These are phyloP conservation scores for Berkeleyomyces basicola DNA, from an alignment of 2,329 filamentous ascomycete genomes.

Conservation along the genomic window DNA sequence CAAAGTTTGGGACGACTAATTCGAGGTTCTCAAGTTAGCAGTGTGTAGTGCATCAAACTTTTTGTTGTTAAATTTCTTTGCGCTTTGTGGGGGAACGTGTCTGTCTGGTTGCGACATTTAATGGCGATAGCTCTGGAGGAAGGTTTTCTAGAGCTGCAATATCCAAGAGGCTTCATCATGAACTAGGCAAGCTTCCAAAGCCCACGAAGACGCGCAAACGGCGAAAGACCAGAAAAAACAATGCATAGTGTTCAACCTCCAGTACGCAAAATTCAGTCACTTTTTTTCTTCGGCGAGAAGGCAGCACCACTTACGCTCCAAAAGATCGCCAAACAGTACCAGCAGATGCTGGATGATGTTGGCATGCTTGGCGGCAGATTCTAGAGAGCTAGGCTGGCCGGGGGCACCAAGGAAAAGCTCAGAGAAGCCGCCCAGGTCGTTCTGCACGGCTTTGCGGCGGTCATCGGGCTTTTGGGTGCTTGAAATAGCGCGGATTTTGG, in stretches of 20 bases:
- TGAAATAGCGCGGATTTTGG: constrained; percentile 91
- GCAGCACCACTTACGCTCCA: constrained; percentile 49
- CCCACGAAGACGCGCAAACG: too few relatives aligned
- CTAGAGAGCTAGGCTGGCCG: constrained; percentile 56
- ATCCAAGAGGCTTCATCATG: neutral
- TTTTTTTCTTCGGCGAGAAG: neutral
- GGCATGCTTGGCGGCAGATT: constrained; percentile 67
- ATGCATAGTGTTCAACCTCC: too few relatives aligned
- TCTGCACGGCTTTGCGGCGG: constrained; percentile 65
- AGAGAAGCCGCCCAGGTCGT: constrained; percentile 64
- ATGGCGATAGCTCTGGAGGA: neutral
- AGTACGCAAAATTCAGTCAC: neutral
- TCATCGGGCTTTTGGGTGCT: constrained; percentile 80
- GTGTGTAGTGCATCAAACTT: neutral
- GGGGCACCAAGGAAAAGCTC: constrained; percentile 62
- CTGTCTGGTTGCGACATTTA: constrained; percentile 2
- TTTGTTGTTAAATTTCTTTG: neutral
- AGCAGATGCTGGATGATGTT: constrained; percentile 93
- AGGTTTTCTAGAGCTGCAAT: neutral
- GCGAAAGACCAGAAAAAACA: too few relatives aligned
- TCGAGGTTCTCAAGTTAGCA: neutral
- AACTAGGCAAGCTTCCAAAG: neutral
- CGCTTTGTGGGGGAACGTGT: neutral
- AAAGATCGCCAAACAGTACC: constrained; percentile 71
- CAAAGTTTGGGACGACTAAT: constrained; percentile 62